phyloP scores from a whole-genome alignment of 2,329 filamentous ascomycete species.

The Blastomyces percursus region DNA sequence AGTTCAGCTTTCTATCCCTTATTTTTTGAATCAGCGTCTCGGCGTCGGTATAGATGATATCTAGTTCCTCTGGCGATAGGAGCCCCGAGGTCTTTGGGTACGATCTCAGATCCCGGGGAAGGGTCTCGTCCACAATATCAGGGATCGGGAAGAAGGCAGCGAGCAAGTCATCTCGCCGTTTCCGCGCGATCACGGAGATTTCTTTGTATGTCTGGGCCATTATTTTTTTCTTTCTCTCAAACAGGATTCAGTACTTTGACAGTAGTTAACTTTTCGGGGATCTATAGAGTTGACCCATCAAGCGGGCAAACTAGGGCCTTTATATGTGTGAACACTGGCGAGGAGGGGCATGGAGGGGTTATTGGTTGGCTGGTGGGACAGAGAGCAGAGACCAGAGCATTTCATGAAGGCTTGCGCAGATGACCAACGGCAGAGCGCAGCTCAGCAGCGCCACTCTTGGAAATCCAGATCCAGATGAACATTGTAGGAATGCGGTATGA shows the following conservation, averaged over 20 bases:
- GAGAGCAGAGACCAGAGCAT: background rate
- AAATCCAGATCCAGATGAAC: background rate
- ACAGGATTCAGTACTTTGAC: background rate
- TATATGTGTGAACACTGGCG: background rate
- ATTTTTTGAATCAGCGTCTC: slow-evolving; percentile 28
- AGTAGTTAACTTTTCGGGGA: background rate
- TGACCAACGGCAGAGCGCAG: background rate
- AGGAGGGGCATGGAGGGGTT: background rate
- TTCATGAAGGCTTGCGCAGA: background rate
- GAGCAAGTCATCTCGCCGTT: slow-evolving; percentile 23
- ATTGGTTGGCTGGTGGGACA: background rate
- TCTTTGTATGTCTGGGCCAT: slow-evolving; percentile 28
- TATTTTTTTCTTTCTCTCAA: slow-evolving; percentile 5
- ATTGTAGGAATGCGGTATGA: background rate
- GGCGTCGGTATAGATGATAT: slow-evolving; percentile 37
- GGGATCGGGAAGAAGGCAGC: slow-evolving; percentile 16
- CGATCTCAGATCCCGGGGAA: slow-evolving; percentile 14
- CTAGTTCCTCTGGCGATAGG: slow-evolving; percentile 44
- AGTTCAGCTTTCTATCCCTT: slow-evolving; percentile 19
- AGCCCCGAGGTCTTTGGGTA: slow-evolving; percentile 41
- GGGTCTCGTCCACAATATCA: slow-evolving; percentile 12
- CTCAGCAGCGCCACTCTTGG: background rate
- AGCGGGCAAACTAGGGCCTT: background rate
- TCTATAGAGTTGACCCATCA: background rate
- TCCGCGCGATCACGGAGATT: slow-evolving; percentile 28